phyloP scores from a whole-genome alignment of 179 eudicot genomes.

The Sideroxylon spinosum region DNA sequence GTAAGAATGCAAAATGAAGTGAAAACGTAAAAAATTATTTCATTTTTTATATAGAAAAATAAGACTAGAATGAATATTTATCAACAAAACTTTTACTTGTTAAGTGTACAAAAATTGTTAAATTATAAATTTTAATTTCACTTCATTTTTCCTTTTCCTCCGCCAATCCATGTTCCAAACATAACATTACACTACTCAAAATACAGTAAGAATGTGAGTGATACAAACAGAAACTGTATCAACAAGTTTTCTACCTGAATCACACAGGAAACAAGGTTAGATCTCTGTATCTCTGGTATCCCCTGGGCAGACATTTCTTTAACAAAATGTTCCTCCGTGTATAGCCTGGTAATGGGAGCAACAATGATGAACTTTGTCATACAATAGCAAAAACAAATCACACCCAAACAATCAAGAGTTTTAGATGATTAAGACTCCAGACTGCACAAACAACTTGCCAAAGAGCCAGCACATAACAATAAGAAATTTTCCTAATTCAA shows the following conservation, averaged over 20 bases:
- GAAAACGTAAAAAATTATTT: too few relatives aligned
- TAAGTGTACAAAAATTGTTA: too few relatives aligned
- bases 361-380: neutral
- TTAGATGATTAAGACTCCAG: neutral
- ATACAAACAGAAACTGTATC: neutral
- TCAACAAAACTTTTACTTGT: too few relatives aligned
- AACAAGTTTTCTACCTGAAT: constrained; percentile 59
- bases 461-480: too few relatives aligned
- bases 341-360: constrained; percentile 53
- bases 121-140: too few relatives aligned
- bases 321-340: constrained; percentile 72
- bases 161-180: neutral
- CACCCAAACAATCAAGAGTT: neutral
- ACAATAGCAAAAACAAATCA: neutral
- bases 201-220: neutral
- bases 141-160: too few relatives aligned
- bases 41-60: too few relatives aligned
- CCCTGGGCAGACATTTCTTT: constrained; percentile 83
- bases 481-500: too few relatives aligned
- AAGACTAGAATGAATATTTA: too few relatives aligned
- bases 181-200: neutral
- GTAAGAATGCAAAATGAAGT: neutral
- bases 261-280: constrained; percentile 84
- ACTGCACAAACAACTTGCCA: too few relatives aligned
- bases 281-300: constrained; percentile 97